Evolutionary conservation across 2,329 filamentous ascomycete species (phyloP), one percentile per base, ranked within the genome.

Genomic region (Aspergillus candidus): DNA sequence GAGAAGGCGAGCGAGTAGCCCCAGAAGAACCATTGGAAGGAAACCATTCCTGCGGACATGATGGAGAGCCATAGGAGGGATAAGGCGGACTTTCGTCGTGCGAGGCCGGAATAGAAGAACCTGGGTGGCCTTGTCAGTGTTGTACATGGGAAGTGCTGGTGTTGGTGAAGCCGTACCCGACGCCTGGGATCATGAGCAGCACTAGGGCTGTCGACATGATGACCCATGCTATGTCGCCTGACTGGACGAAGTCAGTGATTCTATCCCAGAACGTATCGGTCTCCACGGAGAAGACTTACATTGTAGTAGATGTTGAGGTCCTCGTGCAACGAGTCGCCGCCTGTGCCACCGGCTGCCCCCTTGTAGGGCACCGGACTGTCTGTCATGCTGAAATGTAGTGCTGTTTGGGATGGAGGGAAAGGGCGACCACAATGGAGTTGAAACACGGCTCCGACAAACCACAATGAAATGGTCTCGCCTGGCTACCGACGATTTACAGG

Each of bases 21-120:
- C 88, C 88, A 94, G 74, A 94, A 91, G 74, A 94, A 94, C 88
- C 89, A 95, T 63, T 94, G 88, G 70, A 94, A 94, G 39, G 82
- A 83, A 48, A 89, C 80, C 52, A 94, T 80, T 10, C 80, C 86
- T 4, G 84, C 79, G 12, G 86, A 83, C 72, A 94, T 84, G 72
- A 94, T 79, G 11, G 86, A 86, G 4, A 94, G 77, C 77, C 87
- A 90, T 66, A 94, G 84, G 49, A 95, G 76, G 13, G 88, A 87
- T 43, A 95, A 75, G 4, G 89, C 89, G 0, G 88, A 94, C 73
- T 94, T 95, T 66, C 89, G 82, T 44, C 88, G 83, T 12, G 89
- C 88, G 12, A 94, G 83, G 52, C 88, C 89, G 35, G 86, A 91
- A 74, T 95, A 95, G 77, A 94, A 94, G 76, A 94, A 93, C 41